Evolutionary conservation across 768 basidiomycete species (phyloP), one percentile per base, ranked within the genome.

Genomic region (Kwoniella sp.): DNA sequence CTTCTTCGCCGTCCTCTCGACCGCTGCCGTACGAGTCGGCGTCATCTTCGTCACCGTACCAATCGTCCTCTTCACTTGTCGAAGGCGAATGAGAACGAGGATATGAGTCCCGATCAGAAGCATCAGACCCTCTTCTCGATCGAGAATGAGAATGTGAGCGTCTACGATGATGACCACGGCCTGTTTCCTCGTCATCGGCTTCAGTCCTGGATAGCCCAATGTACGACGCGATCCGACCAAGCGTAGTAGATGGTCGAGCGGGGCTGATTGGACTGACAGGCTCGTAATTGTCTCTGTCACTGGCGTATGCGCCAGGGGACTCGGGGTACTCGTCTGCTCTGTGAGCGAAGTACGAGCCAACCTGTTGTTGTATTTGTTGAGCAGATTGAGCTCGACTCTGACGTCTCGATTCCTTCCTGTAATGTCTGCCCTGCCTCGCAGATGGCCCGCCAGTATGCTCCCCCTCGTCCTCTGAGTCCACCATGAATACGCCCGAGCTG

Each of bases 31-130:
- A 63, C 5, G 67, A 73, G 29, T 77, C 72, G 17, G 74, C 76
- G 13, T 68, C 71, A 29, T 77, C 78, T 45, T 76, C 74, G 23
- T 79, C 75, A 29, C 59, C 58, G 47, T 80, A 77, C 22, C 81
- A 80, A 79, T 80, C 81, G 37, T 69, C 67, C 48, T 79, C 79
- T n/a, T 75, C 76, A n/a, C 63, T 68, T 1, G 58, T 54, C 20
- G 74, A 72, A 20, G 60, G 65, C 2, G 67, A 69, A 50, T 55
- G 17, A 30, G 63, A 51, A 20, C 63, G 55, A 28, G 53, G 23
- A 15, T 31, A 62, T 9, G 73, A 73, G 0, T 67, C 59, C 3
- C 67, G 59, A 3, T 69, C 67, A n/a, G 73, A 77, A 51, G 63
- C 62, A 25, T 58, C 69, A 0, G 77, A 80, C 2, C 67, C 66